Percentiles rank a stretch among this genome's conserved stretches.
Evolutionary conservation across 345 rosid species (phyloP).

Genomic region (Acer saccharum): DNA sequence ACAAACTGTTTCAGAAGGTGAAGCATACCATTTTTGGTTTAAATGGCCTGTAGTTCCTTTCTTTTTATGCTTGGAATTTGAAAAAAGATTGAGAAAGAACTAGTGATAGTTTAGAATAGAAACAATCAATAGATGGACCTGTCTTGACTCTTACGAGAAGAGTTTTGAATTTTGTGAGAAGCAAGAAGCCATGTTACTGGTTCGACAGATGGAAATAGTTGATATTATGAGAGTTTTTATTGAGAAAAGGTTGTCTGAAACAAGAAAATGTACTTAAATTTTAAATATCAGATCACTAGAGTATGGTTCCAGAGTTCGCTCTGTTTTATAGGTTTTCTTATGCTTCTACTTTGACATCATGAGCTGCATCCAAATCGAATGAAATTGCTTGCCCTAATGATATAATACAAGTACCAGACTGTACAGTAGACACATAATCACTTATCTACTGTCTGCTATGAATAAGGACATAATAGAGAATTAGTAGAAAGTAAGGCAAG

Average conservation of each 20-base stretch:
- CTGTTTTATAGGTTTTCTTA: neutral
- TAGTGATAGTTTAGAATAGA: neutral
- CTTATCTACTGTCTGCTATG: neutral
- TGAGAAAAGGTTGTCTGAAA: neutral
- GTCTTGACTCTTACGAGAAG: neutral
- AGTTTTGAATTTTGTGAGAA: neutral
- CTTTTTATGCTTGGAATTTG: neutral
- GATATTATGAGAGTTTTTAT: neutral
- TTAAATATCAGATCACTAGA: no score
- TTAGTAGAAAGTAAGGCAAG: no score
- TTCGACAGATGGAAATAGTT: neutral
- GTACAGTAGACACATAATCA: neutral
- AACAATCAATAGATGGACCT: neutral
- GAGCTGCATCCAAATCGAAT: neutral
- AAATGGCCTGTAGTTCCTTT: neutral
- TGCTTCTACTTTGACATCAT: neutral
- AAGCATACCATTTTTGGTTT: neutral
- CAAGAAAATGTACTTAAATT: neutral
- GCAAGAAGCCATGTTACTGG: neutral
- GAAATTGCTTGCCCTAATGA: neutral
- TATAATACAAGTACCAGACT: no score
- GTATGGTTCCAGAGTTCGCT: neutral
- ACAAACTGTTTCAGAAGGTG: neutral
- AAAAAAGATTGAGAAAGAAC: neutral
- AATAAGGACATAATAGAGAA: neutral